Conservation (phyloP, 1,139 yeast species). For the Saccharomyces uvarum region DNA sequence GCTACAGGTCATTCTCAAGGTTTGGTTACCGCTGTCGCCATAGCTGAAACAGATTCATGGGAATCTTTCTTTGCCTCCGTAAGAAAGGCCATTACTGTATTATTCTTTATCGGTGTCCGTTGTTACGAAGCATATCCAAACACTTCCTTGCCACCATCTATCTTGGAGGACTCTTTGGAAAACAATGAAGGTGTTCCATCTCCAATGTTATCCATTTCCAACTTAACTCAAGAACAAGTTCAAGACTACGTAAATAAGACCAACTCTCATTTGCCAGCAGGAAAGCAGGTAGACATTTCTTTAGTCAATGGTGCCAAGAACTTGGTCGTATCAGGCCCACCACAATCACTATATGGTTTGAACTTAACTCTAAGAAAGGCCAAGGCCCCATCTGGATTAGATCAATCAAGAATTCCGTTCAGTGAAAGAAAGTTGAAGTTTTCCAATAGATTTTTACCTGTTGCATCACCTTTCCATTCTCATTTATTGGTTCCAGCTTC, state of each 20-base stretch:
- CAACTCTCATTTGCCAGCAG: conserved; percentile 85
- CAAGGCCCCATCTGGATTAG: conserved; percentile 89
- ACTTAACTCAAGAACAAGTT: conserved; percentile 72
- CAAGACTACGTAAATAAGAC: conserved; percentile 75
- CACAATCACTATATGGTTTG: conserved; percentile 95
- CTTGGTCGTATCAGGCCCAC: conserved; percentile 94
- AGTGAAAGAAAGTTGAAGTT: conserved; percentile 90
- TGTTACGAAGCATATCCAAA: conserved; percentile 86
- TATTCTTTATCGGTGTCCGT: conserved; percentile 91
- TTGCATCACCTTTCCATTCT: conserved; percentile 94
- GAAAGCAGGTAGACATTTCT: conserved; percentile 84
- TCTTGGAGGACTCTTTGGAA: conserved; percentile 85
- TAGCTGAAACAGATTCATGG: conserved; percentile 84
- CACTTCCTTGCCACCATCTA: conserved; percentile 89
- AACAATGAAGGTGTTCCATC: conserved; percentile 95
- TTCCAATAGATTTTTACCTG: conserved; percentile 89
- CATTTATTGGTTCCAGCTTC: conserved; percentile 72
- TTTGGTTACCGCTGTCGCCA: conserved; percentile 84
- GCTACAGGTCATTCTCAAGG: conserved; percentile 99
- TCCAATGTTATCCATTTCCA: conserved; percentile 94
- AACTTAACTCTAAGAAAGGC: conserved; percentile 86
- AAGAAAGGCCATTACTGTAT: conserved; percentile 69
- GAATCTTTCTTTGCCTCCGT: conserved; percentile 66
- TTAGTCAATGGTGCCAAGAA: conserved; percentile 92
- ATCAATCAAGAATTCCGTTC: conserved; percentile 88